These are phyloP conservation scores for Vicia sativa DNA, from an alignment of 306 rosid species.

Conservation along the genomic window DNA sequence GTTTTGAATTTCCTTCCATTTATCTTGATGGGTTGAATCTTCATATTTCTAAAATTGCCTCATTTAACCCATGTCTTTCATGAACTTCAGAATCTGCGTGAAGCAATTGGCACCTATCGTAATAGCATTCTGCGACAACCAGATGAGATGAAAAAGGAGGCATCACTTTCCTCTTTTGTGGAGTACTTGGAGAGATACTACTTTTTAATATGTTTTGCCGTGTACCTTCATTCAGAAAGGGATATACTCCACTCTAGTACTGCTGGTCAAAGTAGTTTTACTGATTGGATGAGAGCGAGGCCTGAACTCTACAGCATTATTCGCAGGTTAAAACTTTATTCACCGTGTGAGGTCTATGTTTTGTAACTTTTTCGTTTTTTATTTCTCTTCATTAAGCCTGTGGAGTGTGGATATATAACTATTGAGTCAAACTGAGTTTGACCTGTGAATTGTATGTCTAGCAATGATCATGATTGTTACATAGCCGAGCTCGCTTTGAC, in stretches of 20 bases:
- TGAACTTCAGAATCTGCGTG: slow-evolving; percentile 75
- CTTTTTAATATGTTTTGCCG: slow-evolving; percentile 94
- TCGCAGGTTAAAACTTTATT: slow-evolving; percentile 61
- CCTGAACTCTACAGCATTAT: slow-evolving; percentile 90
- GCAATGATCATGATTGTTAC: slow-evolving; percentile 15
- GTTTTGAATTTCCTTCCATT: slow-evolving; percentile 26
- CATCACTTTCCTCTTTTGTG: slow-evolving; percentile 77
- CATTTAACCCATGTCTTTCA: slow-evolving; percentile 35
- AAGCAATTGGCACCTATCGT: slow-evolving; percentile 89
- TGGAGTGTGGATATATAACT: slow-evolving; percentile 14
- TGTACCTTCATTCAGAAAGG: slow-evolving; percentile 79
- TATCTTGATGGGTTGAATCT: slow-evolving; percentile 25
- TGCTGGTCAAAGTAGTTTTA: slow-evolving; percentile 53
- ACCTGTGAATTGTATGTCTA: slow-evolving; percentile 6
- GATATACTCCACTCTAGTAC: slow-evolving; percentile 57
- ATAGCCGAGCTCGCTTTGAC: slow-evolving; percentile 21
- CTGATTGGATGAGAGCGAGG: slow-evolving; percentile 93
- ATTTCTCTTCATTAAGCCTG: slow-evolving; percentile 11
- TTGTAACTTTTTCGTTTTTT: background rate
- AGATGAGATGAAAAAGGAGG: slow-evolving; percentile 95
- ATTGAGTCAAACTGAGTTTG: slow-evolving; percentile 21
- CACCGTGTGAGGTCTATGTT: slow-evolving; percentile 29
- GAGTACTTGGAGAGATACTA: slow-evolving; percentile 97
- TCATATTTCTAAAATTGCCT: slow-evolving; percentile 32
- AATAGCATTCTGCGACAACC: slow-evolving; percentile 82